Conservation (phyloP, 352 stramenopile genomes). For the Globisporangium solare region DNA sequence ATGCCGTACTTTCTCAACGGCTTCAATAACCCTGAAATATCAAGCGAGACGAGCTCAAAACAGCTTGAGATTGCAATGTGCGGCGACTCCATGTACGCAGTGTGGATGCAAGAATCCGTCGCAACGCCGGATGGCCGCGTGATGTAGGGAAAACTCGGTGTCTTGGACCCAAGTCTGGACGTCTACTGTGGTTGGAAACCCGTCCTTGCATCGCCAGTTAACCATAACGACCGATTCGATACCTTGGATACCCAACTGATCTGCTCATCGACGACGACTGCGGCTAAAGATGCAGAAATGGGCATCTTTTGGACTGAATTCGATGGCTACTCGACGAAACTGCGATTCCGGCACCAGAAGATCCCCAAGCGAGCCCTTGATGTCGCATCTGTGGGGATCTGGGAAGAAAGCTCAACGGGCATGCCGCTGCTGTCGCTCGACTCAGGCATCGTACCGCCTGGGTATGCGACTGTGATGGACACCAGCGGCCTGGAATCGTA, state of each 20-base stretch:
- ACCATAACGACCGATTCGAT: conserved; percentile 56
- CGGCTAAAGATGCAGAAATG: conserved; percentile 6
- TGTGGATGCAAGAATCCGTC: conserved; percentile 10
- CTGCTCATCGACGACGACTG: conserved; percentile 25
- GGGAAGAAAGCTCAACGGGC: conserved; percentile 35
- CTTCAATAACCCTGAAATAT: neutral
- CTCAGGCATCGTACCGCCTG: conserved; percentile 25
- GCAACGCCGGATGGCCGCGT: neutral
- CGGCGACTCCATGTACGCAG: conserved; percentile 11
- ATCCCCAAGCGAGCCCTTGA: conserved; percentile 16
- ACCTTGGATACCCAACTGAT: conserved; percentile 29
- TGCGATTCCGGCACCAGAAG: conserved; percentile 46
- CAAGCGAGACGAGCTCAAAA: neutral
- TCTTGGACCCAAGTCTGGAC: conserved; percentile 11
- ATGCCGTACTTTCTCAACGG: conserved; percentile 19
- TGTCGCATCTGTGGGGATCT: conserved; percentile 9
- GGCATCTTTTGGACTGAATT: conserved; percentile 72
- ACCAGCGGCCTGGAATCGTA: conserved; percentile 38
- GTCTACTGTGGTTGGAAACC: conserved; percentile 25
- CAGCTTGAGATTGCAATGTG: conserved; percentile 14
- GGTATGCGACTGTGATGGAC: conserved; percentile 48
- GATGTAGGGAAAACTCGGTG: conserved; percentile 9
- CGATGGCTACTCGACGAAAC: conserved; percentile 58
- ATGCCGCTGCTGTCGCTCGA: conserved; percentile 39
- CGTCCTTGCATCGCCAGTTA: conserved; percentile 20